Evolutionary conservation across 371 early-diverging fungal species (phyloP).

Genomic region (Nematocida sp.): DNA sequence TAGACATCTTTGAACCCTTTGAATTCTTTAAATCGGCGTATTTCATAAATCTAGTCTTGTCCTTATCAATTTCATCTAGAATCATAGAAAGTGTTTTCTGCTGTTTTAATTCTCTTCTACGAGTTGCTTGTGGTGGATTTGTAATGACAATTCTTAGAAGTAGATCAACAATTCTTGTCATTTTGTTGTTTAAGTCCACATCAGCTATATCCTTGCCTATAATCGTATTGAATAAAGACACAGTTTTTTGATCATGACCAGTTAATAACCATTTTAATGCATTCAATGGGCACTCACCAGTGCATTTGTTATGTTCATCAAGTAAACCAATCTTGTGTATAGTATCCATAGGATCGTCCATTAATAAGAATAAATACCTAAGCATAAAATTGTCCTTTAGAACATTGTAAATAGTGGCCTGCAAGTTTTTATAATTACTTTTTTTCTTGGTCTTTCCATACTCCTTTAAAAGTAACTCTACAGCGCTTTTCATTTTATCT

Average conservation of each 20-base stretch:
- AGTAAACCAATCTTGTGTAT: not conserved
- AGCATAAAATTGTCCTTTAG: not conserved
- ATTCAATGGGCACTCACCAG: not conserved
- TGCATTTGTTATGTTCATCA: not conserved
- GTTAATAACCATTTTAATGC: not conserved
- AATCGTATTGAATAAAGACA: not conserved
- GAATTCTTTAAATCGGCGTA: not conserved
- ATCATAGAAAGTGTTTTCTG: not conserved
- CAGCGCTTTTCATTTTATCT: not conserved
- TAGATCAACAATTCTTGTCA: not conserved
- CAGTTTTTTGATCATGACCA: not conserved
- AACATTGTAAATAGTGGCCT: not conserved
- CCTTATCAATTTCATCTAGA: not conserved
- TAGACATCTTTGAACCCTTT: not conserved
- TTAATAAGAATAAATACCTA: not conserved
- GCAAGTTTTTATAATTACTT: not conserved
- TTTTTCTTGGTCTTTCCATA: not conserved
- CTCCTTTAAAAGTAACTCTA: not conserved
- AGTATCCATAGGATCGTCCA: not conserved
- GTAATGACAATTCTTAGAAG: conserved; percentile 1
- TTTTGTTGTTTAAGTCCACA: not conserved
- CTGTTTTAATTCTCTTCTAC: not conserved
- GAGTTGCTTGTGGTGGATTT: not conserved
- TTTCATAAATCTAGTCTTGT: not conserved
- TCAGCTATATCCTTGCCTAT: not conserved